Base-by-base conservation (phyloP, 306 rosid genomes). In the Purshia tridentata region DNA sequence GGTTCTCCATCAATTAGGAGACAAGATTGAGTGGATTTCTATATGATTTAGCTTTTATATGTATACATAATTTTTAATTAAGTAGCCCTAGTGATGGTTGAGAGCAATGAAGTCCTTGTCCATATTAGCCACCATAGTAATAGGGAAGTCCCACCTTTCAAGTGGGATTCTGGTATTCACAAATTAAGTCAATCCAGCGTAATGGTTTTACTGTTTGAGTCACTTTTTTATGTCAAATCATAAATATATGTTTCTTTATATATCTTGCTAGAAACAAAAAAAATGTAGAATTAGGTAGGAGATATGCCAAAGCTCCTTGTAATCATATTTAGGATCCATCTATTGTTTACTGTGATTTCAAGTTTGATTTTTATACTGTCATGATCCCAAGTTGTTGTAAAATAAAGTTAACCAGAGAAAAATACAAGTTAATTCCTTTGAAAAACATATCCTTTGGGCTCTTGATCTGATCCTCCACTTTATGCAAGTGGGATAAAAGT, bases 111-210 rank as follows among this genome's bases (percentile, higher is more conserved):
- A 23, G 29, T 77, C 18, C 11, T 76, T 79, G 76, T 48, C 61
- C 55, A 19, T 42, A 29, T 22, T 74, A 73, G 82, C 83, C 75
- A 76, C 78, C 78, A 59, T 55, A 29, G 35, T 29, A 67, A 70
- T 60, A 74, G 82, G 65, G 71, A 69, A 79, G 75, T 67, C 74
- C 76, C 83, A 78, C 87, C 67, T 82, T 82, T 81, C 39, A 58
- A 79, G 86, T 81, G 83, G 88, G 76, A 64, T 35, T 65, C 22
- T 56, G 44, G 40, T 70, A 37, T 42, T 41, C 50, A 46, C 37
- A 73, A 45, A 46, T 54, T 45, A 73, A 70, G 69, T 63, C 72
- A 65, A 56, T 54, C 45, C 40, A 71, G 60, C 81, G 73, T 55
- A 29, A 62, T 60, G 80, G 55, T 18, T 73, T 60, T n/a, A 39